A percentile compares a stretch with the other conserved stretches of the same genome.
Conservation (phyloP, 495 filamentous ascomycete genomes). For the Aspergillus sparsus region DNA sequence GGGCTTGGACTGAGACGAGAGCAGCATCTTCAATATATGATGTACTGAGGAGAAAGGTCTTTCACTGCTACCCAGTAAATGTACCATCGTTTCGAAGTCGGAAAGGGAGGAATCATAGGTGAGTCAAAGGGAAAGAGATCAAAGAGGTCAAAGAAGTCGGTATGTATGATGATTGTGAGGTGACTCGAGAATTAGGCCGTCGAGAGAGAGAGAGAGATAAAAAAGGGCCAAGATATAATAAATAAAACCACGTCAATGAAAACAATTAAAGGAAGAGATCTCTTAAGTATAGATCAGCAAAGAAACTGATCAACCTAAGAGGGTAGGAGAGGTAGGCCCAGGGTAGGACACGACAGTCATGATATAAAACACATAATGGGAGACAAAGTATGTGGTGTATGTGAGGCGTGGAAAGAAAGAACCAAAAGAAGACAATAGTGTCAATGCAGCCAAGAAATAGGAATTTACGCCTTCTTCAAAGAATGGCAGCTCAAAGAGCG, state of each 20-base stretch:
- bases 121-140: constrained; percentile 2
- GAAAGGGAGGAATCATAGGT: constrained; percentile 18
- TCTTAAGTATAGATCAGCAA: constrained; percentile 39
- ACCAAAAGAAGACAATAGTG: constrained; percentile 28
- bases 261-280: constrained; percentile 22
- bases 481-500: constrained; percentile 40
- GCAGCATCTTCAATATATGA: constrained; percentile 49
- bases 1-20: constrained; percentile 44
- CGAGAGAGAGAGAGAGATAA: constrained; percentile 3
- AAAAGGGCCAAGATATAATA: constrained; percentile 15
- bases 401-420: constrained; percentile 21
- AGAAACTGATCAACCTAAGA: constrained; percentile 35
- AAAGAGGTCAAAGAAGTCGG: constrained; percentile 9
- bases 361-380: constrained; percentile 47
- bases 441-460: constrained; percentile 34
- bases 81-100: constrained; percentile 38
- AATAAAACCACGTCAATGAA: constrained; percentile 19
- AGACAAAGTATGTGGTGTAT: constrained; percentile 16
- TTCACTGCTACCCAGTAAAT: constrained; percentile 37
- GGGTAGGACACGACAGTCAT: constrained; percentile 45
- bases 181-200: constrained; percentile 14
- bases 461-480: constrained; percentile 34
- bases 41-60: constrained; percentile 44
- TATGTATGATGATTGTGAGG: constrained; percentile 2
- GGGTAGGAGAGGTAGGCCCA: constrained; percentile 34